Conservation (phyloP, 805 yeast genomes). For the Nakazawaea ernobii region DNA sequence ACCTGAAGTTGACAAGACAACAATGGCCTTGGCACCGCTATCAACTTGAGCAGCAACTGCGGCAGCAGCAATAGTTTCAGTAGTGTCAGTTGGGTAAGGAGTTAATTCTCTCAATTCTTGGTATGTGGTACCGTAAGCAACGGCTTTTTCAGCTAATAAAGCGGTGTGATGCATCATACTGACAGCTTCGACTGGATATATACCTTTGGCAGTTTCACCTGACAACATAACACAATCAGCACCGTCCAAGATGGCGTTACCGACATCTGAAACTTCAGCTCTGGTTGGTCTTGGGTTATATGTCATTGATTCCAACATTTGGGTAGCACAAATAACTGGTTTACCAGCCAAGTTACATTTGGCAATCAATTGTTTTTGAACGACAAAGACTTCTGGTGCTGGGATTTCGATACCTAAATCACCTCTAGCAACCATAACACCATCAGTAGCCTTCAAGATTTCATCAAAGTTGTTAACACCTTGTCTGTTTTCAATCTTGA, state of each 20-base stretch:
- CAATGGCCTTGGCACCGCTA: slow-evolving; percentile 94
- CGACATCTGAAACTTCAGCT: slow-evolving; percentile 99
- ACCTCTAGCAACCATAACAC: slow-evolving; percentile 99
- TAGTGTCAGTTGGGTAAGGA: slow-evolving; percentile 82
- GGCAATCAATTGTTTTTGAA: slow-evolving; percentile 97
- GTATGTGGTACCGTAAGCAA: slow-evolving; percentile 77
- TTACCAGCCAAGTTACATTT: slow-evolving; percentile 99
- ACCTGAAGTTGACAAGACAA: slow-evolving; percentile 94
- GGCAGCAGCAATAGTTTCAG: slow-evolving; percentile 96
- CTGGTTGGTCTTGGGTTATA: slow-evolving; percentile 99
- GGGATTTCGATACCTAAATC: slow-evolving; percentile 99
- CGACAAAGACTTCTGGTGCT: slow-evolving; percentile 97
- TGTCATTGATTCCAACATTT: slow-evolving; percentile 99
- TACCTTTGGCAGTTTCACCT: slow-evolving; percentile 99
- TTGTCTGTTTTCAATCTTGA: slow-evolving; percentile 98
- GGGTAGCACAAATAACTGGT: slow-evolving; percentile 99
- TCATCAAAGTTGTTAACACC: slow-evolving; percentile 99
- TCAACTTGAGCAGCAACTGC: slow-evolving; percentile 96
- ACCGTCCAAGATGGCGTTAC: slow-evolving; percentile 98
- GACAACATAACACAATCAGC: slow-evolving; percentile 99
- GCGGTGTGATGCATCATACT: slow-evolving; percentile 98
- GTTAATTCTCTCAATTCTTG: slow-evolving; percentile 86
- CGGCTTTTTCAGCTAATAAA: slow-evolving; percentile 92
- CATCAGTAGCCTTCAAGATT: slow-evolving; percentile 90
- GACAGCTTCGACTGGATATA: slow-evolving; percentile 96